These are phyloP conservation scores for Fraxinus quadrangulata DNA, from an alignment of 257 asterid genomes.

Conservation along the genomic window DNA sequence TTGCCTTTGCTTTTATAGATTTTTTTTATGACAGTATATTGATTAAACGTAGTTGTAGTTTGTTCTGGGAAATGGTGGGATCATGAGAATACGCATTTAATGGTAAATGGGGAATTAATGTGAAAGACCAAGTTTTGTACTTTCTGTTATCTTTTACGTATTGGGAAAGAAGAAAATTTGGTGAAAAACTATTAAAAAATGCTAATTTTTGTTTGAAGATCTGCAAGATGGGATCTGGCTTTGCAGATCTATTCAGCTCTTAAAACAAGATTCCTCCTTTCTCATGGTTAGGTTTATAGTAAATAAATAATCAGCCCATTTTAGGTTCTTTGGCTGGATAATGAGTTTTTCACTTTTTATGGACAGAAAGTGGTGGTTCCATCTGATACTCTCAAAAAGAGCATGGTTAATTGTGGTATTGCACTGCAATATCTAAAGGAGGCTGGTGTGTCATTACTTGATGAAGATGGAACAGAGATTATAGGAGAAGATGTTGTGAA, in stretches of 20 bases:
- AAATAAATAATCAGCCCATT: conserved; percentile 12
- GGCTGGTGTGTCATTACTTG: conserved; percentile 63
- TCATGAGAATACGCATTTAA: too few relatives aligned
- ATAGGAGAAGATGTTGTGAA: conserved; percentile 70
- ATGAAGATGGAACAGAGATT: conserved; percentile 75
- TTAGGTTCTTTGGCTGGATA: conserved; percentile 20
- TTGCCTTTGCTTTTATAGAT: too few relatives aligned
- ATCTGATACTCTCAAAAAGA: conserved; percentile 77
- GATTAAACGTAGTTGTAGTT: too few relatives aligned
- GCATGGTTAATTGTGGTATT: conserved; percentile 67
- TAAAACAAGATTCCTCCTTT: conserved; percentile 76
- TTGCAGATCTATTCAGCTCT: conserved; percentile 80
- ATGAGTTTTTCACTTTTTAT: conserved; percentile 29
- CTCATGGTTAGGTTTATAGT: conserved; percentile 58
- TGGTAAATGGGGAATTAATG: too few relatives aligned
- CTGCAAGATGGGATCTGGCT: conserved; percentile 82
- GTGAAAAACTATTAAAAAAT: too few relatives aligned
- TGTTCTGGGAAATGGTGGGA: too few relatives aligned
- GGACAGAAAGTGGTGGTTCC: conserved; percentile 84
- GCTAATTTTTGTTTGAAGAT: conserved; percentile 75
- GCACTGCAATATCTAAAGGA: conserved; percentile 76
- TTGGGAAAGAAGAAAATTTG: too few relatives aligned
- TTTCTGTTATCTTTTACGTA: too few relatives aligned
- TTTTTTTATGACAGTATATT: too few relatives aligned
- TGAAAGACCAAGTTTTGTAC: too few relatives aligned